A percentile compares a stretch with the other conserved stretches of the same genome.
phyloP scores from a whole-genome alignment of 2,329 filamentous ascomycete species.

The Aspergillus sp. region DNA sequence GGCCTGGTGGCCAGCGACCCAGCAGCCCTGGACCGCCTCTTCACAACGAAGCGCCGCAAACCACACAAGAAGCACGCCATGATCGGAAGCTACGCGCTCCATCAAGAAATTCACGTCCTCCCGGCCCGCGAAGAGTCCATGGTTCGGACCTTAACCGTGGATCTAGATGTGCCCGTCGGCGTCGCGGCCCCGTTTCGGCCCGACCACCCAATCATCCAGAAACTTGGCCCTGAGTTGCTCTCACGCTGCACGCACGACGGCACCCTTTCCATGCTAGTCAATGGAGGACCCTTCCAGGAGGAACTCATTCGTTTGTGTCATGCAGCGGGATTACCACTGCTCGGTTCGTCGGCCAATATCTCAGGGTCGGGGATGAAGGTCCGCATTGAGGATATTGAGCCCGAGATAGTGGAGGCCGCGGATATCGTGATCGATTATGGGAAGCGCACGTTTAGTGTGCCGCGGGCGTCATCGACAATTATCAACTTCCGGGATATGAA shows the following conservation, averaged over 20 bases:
- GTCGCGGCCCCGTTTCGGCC: constrained; percentile 25
- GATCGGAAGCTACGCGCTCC: constrained; percentile 28
- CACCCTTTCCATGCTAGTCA: constrained; percentile 31
- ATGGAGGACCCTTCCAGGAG: constrained; percentile 29
- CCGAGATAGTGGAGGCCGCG: constrained; percentile 28
- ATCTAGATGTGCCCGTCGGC: constrained; percentile 30
- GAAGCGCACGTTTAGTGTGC: constrained; percentile 25
- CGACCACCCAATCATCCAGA: constrained; percentile 26
- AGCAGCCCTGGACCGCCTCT: constrained; percentile 21
- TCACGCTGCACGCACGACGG: constrained; percentile 19
- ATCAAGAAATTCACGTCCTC: constrained; percentile 26
- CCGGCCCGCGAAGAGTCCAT: constrained; percentile 17
- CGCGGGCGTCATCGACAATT: constrained; percentile 31
- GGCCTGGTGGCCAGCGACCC: constrained; percentile 25
- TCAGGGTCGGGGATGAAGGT: constrained; percentile 32
- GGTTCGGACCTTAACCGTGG: constrained; percentile 23
- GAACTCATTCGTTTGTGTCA: constrained; percentile 27
- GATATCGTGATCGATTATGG: constrained; percentile 38
- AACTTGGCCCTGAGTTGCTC: constrained; percentile 18
- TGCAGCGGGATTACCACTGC: constrained; percentile 22
- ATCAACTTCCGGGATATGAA: constrained; percentile 28
- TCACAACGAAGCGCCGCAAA: constrained; percentile 18
- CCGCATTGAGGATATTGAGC: constrained; percentile 30
- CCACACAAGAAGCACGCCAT: constrained; percentile 32
- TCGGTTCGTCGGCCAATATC: constrained; percentile 37